phyloP scores from a whole-genome alignment of 441 rosid species.

The Sinapis alba region DNA sequence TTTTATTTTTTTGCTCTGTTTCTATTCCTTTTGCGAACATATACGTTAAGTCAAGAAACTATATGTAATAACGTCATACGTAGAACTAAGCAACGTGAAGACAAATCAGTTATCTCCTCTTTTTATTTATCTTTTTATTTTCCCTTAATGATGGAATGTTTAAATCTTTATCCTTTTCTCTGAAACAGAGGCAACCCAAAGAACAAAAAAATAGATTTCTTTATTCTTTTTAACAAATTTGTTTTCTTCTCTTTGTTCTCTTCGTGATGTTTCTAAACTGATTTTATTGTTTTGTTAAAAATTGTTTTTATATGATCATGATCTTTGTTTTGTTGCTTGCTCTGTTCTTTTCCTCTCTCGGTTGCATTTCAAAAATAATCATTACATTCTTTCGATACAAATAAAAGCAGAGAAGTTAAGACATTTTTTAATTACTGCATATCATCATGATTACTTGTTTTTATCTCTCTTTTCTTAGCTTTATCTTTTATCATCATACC shows the following conservation, averaged over 20 bases:
- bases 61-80: constrained; percentile 24
- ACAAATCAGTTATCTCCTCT: constrained; percentile 13
- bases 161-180: constrained; percentile 57
- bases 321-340: constrained; percentile 31
- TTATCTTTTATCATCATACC: constrained; percentile 32
- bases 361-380: constrained; percentile 30
- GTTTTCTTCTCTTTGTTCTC: background rate
- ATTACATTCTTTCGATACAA: constrained; percentile 29
- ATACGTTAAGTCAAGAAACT: constrained; percentile 8
- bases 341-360: constrained; percentile 18
- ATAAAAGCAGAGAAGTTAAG: constrained; percentile 26
- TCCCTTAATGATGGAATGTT: constrained; percentile 22
- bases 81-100: constrained; percentile 31
- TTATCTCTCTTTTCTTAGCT: constrained; percentile 20
- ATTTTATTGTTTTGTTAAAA: background rate
- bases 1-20: constrained; percentile 2
- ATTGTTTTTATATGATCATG: constrained; percentile 9
- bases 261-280: background rate
- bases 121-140: background rate
- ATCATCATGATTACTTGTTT: constrained; percentile 41
- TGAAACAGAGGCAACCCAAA: constrained; percentile 47
- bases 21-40: background rate
- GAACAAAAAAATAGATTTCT: background rate
- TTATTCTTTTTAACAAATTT: background rate
- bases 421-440: constrained; percentile 36